A percentile compares a stretch with the other conserved stretches of the same genome.
Evolutionary conservation across 305 asterid genomes (phyloP).

Genomic region (Solanum hybrid): DNA sequence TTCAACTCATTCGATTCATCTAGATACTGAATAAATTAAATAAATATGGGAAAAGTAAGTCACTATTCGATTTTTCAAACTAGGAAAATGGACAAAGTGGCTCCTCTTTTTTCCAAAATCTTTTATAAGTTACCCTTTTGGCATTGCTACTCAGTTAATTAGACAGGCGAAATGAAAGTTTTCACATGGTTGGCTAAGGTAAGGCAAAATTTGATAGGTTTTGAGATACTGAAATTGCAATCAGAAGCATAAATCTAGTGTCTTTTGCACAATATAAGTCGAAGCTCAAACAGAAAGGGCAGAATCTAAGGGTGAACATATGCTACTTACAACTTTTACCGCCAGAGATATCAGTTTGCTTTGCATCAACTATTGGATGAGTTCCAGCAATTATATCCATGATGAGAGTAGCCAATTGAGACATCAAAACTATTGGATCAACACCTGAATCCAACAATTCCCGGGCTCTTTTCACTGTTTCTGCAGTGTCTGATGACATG

Average conservation of each 20-base stretch:
- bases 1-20: not conserved
- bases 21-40: not conserved
- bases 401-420: constrained; percentile 84
- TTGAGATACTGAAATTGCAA: not conserved
- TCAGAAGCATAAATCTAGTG: not conserved
- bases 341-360: constrained; percentile 28
- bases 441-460: constrained; percentile 81
- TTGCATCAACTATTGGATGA: constrained; percentile 31
- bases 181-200: not conserved
- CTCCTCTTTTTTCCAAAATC: not conserved
- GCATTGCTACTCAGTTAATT: not conserved
- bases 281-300: constrained; percentile 3
- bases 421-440: constrained; percentile 78
- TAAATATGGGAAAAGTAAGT: not conserved
- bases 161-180: not conserved
- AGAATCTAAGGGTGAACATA: not conserved
- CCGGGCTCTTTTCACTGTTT: constrained; percentile 79
- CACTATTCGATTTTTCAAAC: not conserved
- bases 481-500: constrained; percentile 80
- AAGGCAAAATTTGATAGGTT: not conserved
- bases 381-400: constrained; percentile 90
- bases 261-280: not conserved
- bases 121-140: not conserved
- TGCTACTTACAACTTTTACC: constrained; percentile 52
- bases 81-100: not conserved